phyloP scores from a whole-genome alignment of 176 grass and related monocot species.

The Zizania latifolia region DNA sequence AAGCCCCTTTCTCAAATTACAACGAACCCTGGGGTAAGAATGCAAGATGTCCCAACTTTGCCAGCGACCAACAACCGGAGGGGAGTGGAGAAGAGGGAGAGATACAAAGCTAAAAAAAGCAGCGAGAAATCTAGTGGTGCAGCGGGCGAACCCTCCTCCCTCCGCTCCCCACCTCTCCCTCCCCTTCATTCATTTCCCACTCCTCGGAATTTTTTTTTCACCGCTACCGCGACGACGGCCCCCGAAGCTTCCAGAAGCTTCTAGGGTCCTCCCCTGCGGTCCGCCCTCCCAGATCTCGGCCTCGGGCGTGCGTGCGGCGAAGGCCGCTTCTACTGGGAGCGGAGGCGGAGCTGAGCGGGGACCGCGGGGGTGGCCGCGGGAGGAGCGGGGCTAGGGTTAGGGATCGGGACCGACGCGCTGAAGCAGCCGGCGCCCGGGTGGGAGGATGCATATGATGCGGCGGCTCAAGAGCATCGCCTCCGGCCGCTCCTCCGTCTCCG shows the following conservation, averaged over 20 bases:
- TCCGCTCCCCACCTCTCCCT: background rate
- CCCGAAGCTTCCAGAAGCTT: conserved; percentile 43
- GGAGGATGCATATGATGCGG: conserved; percentile 98
- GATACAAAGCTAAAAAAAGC: conserved; percentile 42
- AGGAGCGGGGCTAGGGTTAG: conserved; percentile 50
- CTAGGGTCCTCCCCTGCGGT: conserved; percentile 14
- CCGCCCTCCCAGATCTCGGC: conserved; percentile 23
- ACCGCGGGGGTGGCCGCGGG: background rate
- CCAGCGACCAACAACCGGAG: conserved; percentile 31
- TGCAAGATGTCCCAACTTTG: background rate
- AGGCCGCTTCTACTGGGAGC: background rate
- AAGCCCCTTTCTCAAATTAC: background rate
- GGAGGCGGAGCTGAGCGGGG: conserved; percentile 12
- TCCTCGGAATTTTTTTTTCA: conserved; percentile 1
- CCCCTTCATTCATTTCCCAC: background rate
- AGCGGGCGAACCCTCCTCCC: conserved; percentile 15
- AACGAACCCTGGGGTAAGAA: background rate
- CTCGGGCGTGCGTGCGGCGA: conserved; percentile 1
- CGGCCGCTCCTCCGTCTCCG: conserved; percentile 77
- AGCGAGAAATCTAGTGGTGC: conserved; percentile 42
- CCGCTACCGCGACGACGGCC: conserved; percentile 11
- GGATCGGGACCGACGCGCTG: background rate
- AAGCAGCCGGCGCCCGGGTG: background rate
- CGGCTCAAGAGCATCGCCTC: conserved; percentile 96
- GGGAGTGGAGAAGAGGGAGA: conserved; percentile 22